A percentile compares a stretch with the other conserved stretches of the same genome.
phyloP scores from a whole-genome alignment of 1,139 yeast genomes.

The Geotrichum histeridarum region DNA sequence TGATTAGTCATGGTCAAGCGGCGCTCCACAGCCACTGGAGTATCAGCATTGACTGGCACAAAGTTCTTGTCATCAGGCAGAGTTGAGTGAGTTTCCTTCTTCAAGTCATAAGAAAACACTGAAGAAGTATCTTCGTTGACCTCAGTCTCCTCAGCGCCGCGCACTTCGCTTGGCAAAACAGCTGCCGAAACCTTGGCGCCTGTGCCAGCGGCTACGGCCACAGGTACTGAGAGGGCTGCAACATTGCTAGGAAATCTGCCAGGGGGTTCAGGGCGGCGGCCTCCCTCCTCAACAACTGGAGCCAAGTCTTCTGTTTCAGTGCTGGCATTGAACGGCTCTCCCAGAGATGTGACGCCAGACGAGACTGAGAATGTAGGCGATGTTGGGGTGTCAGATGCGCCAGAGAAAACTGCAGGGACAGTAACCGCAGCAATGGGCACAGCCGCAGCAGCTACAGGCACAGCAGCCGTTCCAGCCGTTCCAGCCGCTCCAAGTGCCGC shows the following conservation, averaged over 20 bases:
- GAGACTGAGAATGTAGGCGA: conserved; percentile 31
- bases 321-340: conserved; percentile 29
- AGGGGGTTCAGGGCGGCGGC: conserved; percentile 16
- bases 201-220: conserved; percentile 12
- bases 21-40: conserved; percentile 37
- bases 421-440: conserved; percentile 2
- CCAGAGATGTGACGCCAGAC: conserved; percentile 32
- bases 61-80: conserved; percentile 34
- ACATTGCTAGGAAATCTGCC: conserved; percentile 31
- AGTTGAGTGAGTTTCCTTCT: conserved; percentile 34
- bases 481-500: too few relatives aligned
- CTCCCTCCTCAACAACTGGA: conserved; percentile 9
- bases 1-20: conserved; percentile 37
- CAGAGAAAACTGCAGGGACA: not conserved
- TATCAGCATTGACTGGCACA: conserved; percentile 34
- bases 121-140: conserved; percentile 27
- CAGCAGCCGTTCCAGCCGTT: conserved; percentile 14
- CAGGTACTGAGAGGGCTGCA: conserved; percentile 22
- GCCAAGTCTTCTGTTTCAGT: not conserved
- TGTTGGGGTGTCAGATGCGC: conserved; percentile 18
- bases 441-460: conserved; percentile 23
- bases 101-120: conserved; percentile 37
- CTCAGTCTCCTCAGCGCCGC: conserved; percentile 17
- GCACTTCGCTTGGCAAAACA: conserved; percentile 17
- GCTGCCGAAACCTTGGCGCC: conserved; percentile 16